Percentiles rank a stretch among this genome's conserved stretches.
phyloP scores from a whole-genome alignment of 2,329 filamentous ascomycete genomes.

The Aureobasidium sp. region DNA sequence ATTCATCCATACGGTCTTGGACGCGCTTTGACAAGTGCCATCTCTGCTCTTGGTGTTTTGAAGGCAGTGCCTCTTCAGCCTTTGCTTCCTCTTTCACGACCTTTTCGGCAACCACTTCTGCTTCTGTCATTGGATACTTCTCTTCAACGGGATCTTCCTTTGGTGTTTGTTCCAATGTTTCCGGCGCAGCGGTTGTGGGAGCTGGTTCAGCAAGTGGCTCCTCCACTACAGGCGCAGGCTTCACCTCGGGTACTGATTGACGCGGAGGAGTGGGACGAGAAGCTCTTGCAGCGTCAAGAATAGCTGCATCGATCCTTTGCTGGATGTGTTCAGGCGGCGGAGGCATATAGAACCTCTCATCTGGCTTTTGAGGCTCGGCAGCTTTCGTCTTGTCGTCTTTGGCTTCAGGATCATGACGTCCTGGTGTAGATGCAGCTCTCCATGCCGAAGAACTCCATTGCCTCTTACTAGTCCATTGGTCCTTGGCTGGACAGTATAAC shows the following conservation, averaged over 20 bases:
- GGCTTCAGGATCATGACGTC: neutral
- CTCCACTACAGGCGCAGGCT: neutral
- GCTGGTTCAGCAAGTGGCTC: neutral
- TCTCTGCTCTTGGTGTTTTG: conserved; percentile 43
- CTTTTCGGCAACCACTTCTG: neutral
- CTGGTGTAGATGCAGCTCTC: neutral
- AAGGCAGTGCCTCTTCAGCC: conserved; percentile 37
- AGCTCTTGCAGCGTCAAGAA: neutral
- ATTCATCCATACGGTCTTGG: conserved; percentile 71
- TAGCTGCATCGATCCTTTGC: neutral
- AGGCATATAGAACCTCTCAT: conserved; percentile 9
- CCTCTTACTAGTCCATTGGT: neutral
- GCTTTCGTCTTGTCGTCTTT: neutral
- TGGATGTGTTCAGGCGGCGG: conserved; percentile 1
- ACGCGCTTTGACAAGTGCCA: conserved; percentile 54
- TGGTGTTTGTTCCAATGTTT: neutral
- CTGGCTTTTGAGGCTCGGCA: neutral
- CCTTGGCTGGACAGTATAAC: neutral
- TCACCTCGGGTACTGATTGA: neutral
- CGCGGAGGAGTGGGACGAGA: neutral
- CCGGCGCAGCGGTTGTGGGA: neutral
- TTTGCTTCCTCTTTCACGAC: neutral
- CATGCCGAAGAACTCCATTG: conserved; percentile 2
- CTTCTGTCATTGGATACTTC: neutral
- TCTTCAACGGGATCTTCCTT: neutral